Conservation (phyloP, 192 early-diverging fungal genomes). For the Coemansia sp. region DNA sequence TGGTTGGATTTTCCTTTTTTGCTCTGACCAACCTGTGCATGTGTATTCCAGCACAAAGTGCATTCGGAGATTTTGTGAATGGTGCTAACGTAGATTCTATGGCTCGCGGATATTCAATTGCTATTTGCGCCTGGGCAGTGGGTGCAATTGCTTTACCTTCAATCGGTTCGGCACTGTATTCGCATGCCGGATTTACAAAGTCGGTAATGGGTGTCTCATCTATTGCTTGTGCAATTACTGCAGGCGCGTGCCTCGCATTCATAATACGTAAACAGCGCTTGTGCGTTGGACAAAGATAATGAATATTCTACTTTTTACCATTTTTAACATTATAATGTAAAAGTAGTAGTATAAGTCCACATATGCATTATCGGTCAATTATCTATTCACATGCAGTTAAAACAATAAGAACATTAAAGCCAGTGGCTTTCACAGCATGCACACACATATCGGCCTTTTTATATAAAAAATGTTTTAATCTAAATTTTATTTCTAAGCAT, state of each 20-base stretch:
- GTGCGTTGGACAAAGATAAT: not conserved
- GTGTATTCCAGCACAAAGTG: constrained; percentile 31
- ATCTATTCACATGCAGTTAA: not conserved
- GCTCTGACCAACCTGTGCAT: constrained; percentile 26
- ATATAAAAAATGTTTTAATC: not conserved
- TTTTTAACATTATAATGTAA: not conserved
- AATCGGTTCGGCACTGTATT: constrained; percentile 29
- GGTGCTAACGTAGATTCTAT: constrained; percentile 19
- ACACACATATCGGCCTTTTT: constrained; percentile 4
- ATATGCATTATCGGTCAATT: not conserved
- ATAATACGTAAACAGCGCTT: not conserved
- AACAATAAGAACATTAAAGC: not conserved
- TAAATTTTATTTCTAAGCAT: not conserved
- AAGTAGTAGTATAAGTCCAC: not conserved
- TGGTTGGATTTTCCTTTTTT: constrained; percentile 25
- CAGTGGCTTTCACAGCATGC: not conserved
- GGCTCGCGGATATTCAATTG: constrained; percentile 28
- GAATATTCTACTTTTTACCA: not conserved
- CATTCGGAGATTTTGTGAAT: constrained; percentile 39
- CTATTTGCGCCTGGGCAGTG: constrained; percentile 22
- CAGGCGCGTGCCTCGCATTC: not conserved
- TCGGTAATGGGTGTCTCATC: constrained; percentile 13
- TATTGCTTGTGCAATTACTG: not conserved
- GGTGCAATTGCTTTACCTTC: constrained; percentile 26
- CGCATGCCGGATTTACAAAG: constrained; percentile 19